Base-by-base conservation (phyloP, 768 basidiomycete genomes). In the Boletus reticuloceps region DNA sequence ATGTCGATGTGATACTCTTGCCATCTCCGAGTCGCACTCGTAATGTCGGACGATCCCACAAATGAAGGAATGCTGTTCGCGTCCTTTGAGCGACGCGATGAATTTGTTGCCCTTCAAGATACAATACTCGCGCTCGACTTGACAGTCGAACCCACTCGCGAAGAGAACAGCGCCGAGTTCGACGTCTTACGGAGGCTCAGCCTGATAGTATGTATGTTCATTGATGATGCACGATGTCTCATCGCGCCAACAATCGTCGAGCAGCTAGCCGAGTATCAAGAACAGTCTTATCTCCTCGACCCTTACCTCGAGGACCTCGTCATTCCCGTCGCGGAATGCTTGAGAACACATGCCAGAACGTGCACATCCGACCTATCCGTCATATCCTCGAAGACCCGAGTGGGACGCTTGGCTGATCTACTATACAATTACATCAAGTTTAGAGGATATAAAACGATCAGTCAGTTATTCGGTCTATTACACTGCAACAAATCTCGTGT, bases 221-320 rank as follows among this genome's bases (percentile, higher is more conserved):
- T 54, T 29, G 42, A 58, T 50, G 19, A 42, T 31, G 12, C 54
- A 58, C 48, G 19, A 42, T 31, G 13, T 55, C 31, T 54, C 36
- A 31, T 51, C 45, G 34, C 11, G 2, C 38, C 44, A 44, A 54
- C 31, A 19, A 50, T 57, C 27, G 7, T 54, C 25, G 48, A 58
- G 17, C 51, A 98, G 96, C 80, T 98, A 29, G 82, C 83, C 66
- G 83, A 86, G 66, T 98, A 96, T 66, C 94, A 96, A 69, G 95
- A 98, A 58, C 92, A 96, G 61, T 79, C 94, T 3, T 91, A 94
- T 69, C 81, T 99, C 4, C 78, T 98, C 13, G 97, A 99, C 69
- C 94, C 96, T 37, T 86, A 81, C 61, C 79, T 99, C 19, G 91
- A 95, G 64, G 68, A 75, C 32, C 82, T 99, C 52, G 82, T 97